Evolutionary conservation across 2,329 filamentous ascomycete species (phyloP), one percentile per base, ranked within the genome.

Genomic region (Claviceps lovelessii): DNA sequence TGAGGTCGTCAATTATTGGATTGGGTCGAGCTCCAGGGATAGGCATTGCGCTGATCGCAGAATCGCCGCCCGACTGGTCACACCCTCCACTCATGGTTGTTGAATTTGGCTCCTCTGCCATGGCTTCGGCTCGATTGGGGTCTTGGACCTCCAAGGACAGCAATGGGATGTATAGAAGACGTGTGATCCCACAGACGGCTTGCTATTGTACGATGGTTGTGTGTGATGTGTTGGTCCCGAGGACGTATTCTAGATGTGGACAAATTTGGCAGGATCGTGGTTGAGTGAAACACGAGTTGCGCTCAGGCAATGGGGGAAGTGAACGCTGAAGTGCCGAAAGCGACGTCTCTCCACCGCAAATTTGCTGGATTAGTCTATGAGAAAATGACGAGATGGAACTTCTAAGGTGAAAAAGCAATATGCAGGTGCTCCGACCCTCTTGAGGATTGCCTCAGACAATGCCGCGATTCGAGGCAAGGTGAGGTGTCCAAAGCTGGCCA

Each of bases 1-100:
- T 67, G 10, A 74, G 59, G 29, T 68, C 63, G 48, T 72, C 66
- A 19, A 72, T 63, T 44, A 74, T 59, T 11, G 65, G 66, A 52
- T 73, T 72, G n/a, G 70, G 60, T 35, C 63, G 53, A 37, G 67
- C 52, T 8, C 57, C 58, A 44, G 53, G 55, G 5, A 44, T 37
- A n/a, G 53, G 53, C 33, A 19, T 46, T 15, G 56, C 17, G 9
- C 23, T 17, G 11, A 33, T 35, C n/a, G 48, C 5, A 17, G n/a
- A 28, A 9, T 45, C 51, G 4, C 49, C 51, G 35, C 29, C 37
- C 33, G 54, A 51, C 8, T 17, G 29, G 19, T 57, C 51, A 7
- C 44, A 48, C 2, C 33, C 37, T 11, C 17, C 51, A 39, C 53
- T 49, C 11, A 6, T 42, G 33, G 46, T n/a, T 29, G 53, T 57